Evolutionary conservation across 805 yeast genomes (phyloP), one percentile per base, ranked within the genome.

Genomic region (Brettanomyces nanus): DNA sequence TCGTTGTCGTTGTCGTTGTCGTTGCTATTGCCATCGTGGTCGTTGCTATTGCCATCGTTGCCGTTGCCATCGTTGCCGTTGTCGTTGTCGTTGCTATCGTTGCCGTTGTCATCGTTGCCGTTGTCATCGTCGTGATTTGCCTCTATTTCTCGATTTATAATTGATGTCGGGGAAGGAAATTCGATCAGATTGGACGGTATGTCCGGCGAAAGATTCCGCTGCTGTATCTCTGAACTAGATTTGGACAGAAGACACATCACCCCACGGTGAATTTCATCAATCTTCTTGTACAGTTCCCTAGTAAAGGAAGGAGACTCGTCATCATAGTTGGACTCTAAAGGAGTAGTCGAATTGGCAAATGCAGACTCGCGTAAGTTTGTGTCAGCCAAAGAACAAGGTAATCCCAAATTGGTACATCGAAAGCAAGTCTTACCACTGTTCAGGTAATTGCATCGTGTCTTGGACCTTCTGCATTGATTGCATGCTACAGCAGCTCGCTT

Each of bases 361-460:
- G 26, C 10, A 23, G 26, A 23, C 10, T 9, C 11, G 26, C 10
- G 11, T 11, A 11, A 11, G 26, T 9, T 23, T 7, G 26, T 23
- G 20, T 39, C 46, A 18, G 39, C 41, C 11, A 52, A 35, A 2
- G 55, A 48, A 32, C 58, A 53, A 27, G 38, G 34, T 6, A 46
- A 23, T 4, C 48, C 47, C 25, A 51, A 36, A 27, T 49, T 52
- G 17, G 47, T 46, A 41, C 58, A 53, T n/a, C 58, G 45, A 32
- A 52, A 48, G 37, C 58, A 53, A 10, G 40, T 43, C n/a, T 41
- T 28, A 18, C 54, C 53, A 31, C 43, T 36, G 18, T 41, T 38
- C 9, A 49, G 37, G 35, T 49, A 45, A 28, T 48, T 47, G 38
- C 58, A 53, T n/a, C 54, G 41, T 1, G 55, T 48, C 36, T 53